Conservation (phyloP, 352 stramenopile species). For the Pythium dissotocum region DNA sequence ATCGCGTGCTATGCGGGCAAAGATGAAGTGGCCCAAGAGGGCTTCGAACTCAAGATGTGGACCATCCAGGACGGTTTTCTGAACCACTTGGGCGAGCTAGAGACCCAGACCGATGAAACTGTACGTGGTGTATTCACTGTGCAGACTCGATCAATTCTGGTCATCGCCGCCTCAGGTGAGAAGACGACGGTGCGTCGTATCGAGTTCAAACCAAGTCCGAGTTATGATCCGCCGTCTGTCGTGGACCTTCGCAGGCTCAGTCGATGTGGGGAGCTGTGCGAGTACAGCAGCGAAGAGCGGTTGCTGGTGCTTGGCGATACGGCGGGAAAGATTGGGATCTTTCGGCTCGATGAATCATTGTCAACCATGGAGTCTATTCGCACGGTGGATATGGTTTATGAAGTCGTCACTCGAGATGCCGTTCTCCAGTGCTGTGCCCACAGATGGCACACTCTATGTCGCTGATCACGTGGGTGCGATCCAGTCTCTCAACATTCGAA, state of each 20-base stretch:
- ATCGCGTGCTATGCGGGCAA: background rate
- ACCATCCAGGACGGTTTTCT: background rate
- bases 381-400: background rate
- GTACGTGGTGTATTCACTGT: background rate
- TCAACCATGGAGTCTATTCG: background rate
- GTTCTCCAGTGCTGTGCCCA: constrained; percentile 9
- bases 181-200: background rate
- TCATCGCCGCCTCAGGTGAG: background rate
- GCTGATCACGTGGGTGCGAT: constrained; percentile 32
- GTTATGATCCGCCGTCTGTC: background rate
- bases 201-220: background rate
- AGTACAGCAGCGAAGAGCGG: background rate
- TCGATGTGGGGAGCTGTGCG: background rate
- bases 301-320: background rate
- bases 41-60: background rate
- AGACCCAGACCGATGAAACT: background rate
- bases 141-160: background rate
- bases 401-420: background rate
- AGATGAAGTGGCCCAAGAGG: background rate
- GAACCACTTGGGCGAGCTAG: background rate
- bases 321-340: background rate
- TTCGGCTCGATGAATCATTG: background rate
- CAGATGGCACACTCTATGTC: constrained; percentile 29
- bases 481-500: constrained; percentile 47
- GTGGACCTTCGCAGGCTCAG: background rate